Evolutionary conservation across 306 rosid genomes (phyloP).

Genomic region (Clitoria ternatea): DNA sequence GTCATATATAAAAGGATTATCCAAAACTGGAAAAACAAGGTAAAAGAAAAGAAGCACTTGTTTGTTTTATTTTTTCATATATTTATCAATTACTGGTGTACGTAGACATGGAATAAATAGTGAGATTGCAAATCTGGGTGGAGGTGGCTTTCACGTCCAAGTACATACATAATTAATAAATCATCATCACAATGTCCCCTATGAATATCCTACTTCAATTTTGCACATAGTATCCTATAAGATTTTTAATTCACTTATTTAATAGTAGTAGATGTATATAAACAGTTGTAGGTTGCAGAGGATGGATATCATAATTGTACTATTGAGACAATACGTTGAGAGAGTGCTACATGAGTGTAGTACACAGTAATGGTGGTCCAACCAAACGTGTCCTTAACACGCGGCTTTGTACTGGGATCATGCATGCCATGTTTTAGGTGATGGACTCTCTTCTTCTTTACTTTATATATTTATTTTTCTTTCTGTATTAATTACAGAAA

Average conservation of each 20-base stretch:
- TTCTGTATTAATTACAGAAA: no score
- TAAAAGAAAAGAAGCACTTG: no score
- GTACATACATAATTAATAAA: background rate
- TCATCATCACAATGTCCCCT: background rate
- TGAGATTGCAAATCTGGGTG: background rate
- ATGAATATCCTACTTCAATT: background rate
- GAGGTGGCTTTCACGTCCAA: conserved; percentile 23
- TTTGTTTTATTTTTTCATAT: background rate
- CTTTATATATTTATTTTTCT: no score
- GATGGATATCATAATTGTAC: background rate
- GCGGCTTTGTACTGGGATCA: background rate
- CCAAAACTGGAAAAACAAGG: no score
- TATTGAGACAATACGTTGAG: background rate
- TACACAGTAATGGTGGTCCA: conserved; percentile 14
- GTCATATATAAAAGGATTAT: no score
- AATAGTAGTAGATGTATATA: background rate
- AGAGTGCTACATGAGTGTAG: background rate
- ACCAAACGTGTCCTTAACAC: background rate
- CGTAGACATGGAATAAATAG: background rate
- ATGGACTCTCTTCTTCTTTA: no score
- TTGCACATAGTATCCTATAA: background rate
- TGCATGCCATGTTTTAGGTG: background rate
- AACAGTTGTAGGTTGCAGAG: background rate
- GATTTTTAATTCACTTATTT: background rate
- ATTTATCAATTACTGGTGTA: background rate